Evolutionary conservation across 2,329 filamentous ascomycete genomes (phyloP).

Genomic region (Hypoxylon sp.): DNA sequence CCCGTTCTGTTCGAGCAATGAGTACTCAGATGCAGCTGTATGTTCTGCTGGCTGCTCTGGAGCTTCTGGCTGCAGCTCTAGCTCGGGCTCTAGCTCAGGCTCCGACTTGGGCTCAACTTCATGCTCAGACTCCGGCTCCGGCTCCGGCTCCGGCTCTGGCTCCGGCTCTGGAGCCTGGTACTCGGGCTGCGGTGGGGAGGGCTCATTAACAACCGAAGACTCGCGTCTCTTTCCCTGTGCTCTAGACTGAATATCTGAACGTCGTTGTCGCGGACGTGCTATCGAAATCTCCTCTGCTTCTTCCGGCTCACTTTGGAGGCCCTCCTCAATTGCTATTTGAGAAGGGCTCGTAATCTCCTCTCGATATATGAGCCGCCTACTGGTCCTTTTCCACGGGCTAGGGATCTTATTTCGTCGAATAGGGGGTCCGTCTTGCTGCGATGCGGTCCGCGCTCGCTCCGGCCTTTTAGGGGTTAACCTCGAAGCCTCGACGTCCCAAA

Average conservation of each 20-base stretch:
- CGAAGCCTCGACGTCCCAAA: constrained; percentile 66
- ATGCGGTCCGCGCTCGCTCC: constrained; percentile 31
- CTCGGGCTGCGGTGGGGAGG: constrained; percentile 5
- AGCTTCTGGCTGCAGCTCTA: neutral
- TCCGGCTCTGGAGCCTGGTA: neutral
- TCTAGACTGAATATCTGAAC: constrained; percentile 31
- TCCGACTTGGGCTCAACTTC: neutral
- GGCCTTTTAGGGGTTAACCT: constrained; percentile 51
- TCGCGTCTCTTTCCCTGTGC: constrained; percentile 15
- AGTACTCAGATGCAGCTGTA: neutral
- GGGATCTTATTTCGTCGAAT: constrained; percentile 47
- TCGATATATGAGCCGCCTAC: constrained; percentile 44
- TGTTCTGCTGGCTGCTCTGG: neutral
- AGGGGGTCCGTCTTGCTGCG: constrained; percentile 24
- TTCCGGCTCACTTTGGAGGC: constrained; percentile 38
- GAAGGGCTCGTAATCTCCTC: constrained; percentile 45
- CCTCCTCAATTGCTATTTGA: constrained; percentile 46
- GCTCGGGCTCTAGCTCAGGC: constrained; percentile 1
- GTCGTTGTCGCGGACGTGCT: constrained; percentile 16
- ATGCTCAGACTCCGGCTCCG: neutral
- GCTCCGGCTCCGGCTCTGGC: constrained; percentile 9
- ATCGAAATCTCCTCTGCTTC: constrained; percentile 34
- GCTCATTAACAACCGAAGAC: constrained; percentile 5
- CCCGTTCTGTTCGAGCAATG: neutral
- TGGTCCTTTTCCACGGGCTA: constrained; percentile 52